Evolutionary conservation across 331 rosid species (phyloP).

Genomic region (Prunus yedoensis): DNA sequence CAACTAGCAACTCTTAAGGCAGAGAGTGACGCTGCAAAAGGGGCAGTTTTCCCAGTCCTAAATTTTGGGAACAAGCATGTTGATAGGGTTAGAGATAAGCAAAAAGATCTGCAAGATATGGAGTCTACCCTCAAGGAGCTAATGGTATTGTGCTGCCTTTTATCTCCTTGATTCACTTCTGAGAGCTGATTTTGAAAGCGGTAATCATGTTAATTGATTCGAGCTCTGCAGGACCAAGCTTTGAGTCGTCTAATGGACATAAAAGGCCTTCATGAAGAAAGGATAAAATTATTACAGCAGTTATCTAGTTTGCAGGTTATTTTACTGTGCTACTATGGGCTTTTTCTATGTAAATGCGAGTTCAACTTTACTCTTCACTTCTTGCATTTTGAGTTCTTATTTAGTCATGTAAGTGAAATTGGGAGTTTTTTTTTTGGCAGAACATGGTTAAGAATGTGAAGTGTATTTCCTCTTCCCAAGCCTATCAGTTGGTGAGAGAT

Average conservation of each 20-base stretch:
- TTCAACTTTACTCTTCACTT: not conserved
- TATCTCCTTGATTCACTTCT: slow-evolving; percentile 6
- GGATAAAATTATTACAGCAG: slow-evolving; percentile 67
- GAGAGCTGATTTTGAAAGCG: slow-evolving; percentile 1
- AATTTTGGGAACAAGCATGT: slow-evolving; percentile 59
- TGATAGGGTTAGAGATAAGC: slow-evolving; percentile 73
- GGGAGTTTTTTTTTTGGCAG: slow-evolving; percentile 42
- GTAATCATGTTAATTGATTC: slow-evolving; percentile 16
- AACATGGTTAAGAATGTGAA: slow-evolving; percentile 71
- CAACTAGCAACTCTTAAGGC: slow-evolving; percentile 68
- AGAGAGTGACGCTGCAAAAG: slow-evolving; percentile 75
- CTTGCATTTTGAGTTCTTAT: not conserved
- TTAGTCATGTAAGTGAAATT: slow-evolving; percentile 24
- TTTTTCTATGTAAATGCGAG: not conserved
- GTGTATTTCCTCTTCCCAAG: slow-evolving; percentile 65
- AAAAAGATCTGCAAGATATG: slow-evolving; percentile 85
- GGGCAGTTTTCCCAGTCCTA: slow-evolving; percentile 68
- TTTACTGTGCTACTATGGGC: slow-evolving; percentile 1
- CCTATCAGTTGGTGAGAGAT: slow-evolving; percentile 69
- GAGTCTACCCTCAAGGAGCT: slow-evolving; percentile 75
- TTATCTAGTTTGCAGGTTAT: slow-evolving; percentile 78
- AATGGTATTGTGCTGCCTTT: slow-evolving; percentile 47
- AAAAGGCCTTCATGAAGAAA: slow-evolving; percentile 73
- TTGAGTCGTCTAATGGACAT: slow-evolving; percentile 60
- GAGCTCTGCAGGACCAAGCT: slow-evolving; percentile 64